Evolutionary conservation across 2,329 filamentous ascomycete genomes (phyloP), one percentile per base, ranked within the genome.

Genomic region (Colletotrichum tamarilloi): DNA sequence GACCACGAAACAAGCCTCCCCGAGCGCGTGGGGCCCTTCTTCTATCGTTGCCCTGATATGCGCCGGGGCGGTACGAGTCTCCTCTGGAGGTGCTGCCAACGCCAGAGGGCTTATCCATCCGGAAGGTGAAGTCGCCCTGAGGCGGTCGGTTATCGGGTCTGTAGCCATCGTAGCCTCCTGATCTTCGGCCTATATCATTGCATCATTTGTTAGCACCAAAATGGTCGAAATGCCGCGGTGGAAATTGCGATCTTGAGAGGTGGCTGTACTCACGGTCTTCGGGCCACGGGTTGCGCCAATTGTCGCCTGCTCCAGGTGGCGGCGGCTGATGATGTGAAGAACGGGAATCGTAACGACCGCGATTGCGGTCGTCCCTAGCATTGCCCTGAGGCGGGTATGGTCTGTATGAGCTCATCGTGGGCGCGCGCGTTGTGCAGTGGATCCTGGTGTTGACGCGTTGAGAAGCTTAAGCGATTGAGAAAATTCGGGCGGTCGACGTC

Each of bases 81-180:
- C 57, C 64, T 12, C 76, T 68, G 7, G 72, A 74, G 1, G 79
- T 76, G 11, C 86, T 82, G 22, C 82, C 79, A 19, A 90, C 81
- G 5, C 88, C 88, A 0, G 84, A 76, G 4, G 89, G 88, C 63
- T 87, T 87, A 12, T 89, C 85, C 55, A 86, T 81, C 7, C 87
- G 86, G 72, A 91, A 91, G 1, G 87, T 88, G 77, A 91, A 91
- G 63, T 90, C 88, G 49, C 88, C 79, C 62, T 83, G 84, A 1
- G 84, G 78, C 4, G 78, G 84, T 16, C 80, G 77, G 35, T 56
- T 24, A 24, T 74, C 68, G 56, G 78, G 92, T 92, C 62, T 59
- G 62, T 74, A 74, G 38, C 62, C 63, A 72, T 74, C 68, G n/a
- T 62, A 63, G 52, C 32, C 72, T 32, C 72, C 68, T 46, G 72